These are phyloP conservation scores for Cystobasidiaceae sp. DNA, from an alignment of 1,284 basidiomycete genomes.

Conservation along the genomic window DNA sequence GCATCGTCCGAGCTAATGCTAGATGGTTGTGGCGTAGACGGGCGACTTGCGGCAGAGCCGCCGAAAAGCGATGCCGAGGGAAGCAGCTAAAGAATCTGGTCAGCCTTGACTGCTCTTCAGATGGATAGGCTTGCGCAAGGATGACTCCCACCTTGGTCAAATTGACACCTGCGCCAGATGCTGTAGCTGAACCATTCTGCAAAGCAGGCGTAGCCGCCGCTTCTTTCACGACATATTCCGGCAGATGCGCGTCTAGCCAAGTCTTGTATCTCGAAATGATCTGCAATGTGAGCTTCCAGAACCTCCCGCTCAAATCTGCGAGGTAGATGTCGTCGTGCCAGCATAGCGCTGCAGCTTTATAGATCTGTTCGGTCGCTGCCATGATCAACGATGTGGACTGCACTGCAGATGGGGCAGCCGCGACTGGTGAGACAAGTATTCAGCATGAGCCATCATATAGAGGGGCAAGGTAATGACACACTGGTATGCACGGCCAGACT, in stretches of 20 bases:
- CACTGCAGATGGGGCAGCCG: conserved; percentile 18
- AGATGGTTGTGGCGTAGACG: conserved; percentile 11
- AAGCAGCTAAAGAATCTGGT: conserved; percentile 46
- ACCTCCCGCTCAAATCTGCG: conserved; percentile 69
- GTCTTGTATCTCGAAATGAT: conserved; percentile 63
- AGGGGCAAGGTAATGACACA: conserved; percentile 19
- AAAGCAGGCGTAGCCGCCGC: conserved; percentile 34
- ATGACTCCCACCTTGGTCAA: conserved; percentile 8
- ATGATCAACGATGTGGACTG: conserved; percentile 44
- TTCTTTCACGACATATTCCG: conserved; percentile 41
- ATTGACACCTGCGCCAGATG: neutral
- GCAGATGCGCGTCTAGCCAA: conserved; percentile 58
- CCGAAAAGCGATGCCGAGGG: neutral
- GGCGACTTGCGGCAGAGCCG: neutral
- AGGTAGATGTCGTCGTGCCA: conserved; percentile 82
- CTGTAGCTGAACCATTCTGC: neutral
- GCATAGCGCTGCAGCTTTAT: conserved; percentile 71
- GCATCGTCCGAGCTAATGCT: conserved; percentile 1
- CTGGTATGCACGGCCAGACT: conserved; percentile 51
- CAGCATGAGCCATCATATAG: too few species aligned
- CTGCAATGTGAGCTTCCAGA: conserved; percentile 84
- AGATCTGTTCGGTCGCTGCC: conserved; percentile 63
- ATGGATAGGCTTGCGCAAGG: neutral
- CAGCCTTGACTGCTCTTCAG: neutral
- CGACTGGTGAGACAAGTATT: neutral